phyloP scores from a whole-genome alignment of 2,329 filamentous ascomycete genomes.

The Dothideomycetes sp. region DNA sequence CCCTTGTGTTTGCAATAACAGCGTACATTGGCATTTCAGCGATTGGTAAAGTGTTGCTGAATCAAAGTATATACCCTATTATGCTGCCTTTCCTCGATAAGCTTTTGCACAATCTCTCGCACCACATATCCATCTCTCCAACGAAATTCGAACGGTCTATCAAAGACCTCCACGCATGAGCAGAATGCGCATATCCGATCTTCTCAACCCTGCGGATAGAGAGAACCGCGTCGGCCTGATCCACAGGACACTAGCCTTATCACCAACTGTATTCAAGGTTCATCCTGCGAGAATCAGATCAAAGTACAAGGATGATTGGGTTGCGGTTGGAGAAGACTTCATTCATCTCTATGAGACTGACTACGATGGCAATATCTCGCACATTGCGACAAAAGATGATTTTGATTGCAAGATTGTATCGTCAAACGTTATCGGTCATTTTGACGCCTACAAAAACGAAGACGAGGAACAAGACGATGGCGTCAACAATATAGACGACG shows the following conservation, averaged over 20 bases:
- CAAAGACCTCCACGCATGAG: too few relatives aligned
- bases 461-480: conserved; percentile 28
- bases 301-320: conserved; percentile 64
- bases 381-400: conserved; percentile 68
- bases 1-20: too few relatives aligned
- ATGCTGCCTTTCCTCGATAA: too few relatives aligned
- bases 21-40: too few relatives aligned
- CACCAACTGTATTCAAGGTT: conserved; percentile 66
- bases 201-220: too few relatives aligned
- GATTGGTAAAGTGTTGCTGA: too few relatives aligned
- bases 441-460: conserved; percentile 26
- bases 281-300: conserved; percentile 71
- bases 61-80: too few relatives aligned
- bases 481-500: conserved; percentile 14
- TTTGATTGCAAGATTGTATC: conserved; percentile 72
- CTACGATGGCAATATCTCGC: conserved; percentile 59
- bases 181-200: too few relatives aligned
- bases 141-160: too few relatives aligned
- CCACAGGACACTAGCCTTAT: conserved; percentile 67
- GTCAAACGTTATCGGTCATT: conserved; percentile 60
- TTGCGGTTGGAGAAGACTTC: conserved; percentile 74
- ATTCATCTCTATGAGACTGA: conserved; percentile 64
- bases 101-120: too few relatives aligned
- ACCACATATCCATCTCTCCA: too few relatives aligned
- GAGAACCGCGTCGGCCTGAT: conserved; percentile 53